Base-by-base conservation (phyloP, 2,329 filamentous ascomycete species). In the Lomentospora prolificans region DNA sequence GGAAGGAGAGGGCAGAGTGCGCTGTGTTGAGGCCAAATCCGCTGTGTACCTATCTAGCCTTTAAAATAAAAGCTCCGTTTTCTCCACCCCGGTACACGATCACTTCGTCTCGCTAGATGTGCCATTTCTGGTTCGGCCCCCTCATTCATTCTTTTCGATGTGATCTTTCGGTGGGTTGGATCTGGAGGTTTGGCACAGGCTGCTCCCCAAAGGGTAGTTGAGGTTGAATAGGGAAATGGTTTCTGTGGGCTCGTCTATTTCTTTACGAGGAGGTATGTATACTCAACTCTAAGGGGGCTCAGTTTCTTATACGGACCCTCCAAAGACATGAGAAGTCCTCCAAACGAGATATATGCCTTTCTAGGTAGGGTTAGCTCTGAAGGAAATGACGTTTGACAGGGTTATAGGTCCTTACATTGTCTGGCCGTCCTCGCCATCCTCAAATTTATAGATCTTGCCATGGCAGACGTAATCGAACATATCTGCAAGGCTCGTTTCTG, bases 261-360 rank as follows among this genome's bases (percentile, higher is more conserved):
- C 83, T 96, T 99, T 63, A 95, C 77, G 58, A 97, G 79, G 59
- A 99, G 80, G 69, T 99, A 99, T 60, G 95, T 84, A 67, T 96
- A 86, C 69, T 99, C 94, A 65, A 96, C 92, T 64, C 90, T 84
- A 66, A 99, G 74, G 27, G 90, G 87, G 31, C 88, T 95, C 60
- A 99, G 82, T 76, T 96, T 96, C 78, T 94, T 95, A 71, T 95
- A 94, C 2, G 94, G 94, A 4, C 95, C 94, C 65, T 96, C 88
- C 56, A 99, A 79, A 64, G 87, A 90, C 73, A 97, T 85, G 64
- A 99, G 73, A 61, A 99, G 75, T 6, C 94, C 94, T 51, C 94
- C 94, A 65, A 96, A 99, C 1, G 90, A 96, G 63, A 95, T 80
- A 72, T 92, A 99, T 27, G 90, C 89, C 69, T 96, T 95, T 69